Evolutionary conservation across 2,329 filamentous ascomycete species (phyloP).

Genomic region (Lachnellula cervina): DNA sequence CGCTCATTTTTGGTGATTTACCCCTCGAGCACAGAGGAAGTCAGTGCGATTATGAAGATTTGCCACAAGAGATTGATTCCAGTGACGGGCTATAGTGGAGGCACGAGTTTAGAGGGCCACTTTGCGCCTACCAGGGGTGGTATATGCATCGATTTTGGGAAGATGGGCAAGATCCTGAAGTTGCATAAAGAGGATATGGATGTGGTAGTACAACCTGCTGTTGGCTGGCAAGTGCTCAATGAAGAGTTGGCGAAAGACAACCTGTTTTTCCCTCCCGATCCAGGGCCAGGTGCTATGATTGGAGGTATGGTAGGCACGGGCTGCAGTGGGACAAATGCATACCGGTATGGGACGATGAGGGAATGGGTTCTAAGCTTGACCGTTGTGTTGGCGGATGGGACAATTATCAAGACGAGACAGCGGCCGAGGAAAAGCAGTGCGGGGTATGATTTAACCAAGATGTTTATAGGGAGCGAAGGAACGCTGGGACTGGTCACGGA

Average conservation of each 20-base stretch:
- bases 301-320: conserved; percentile 79
- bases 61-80: conserved; percentile 78
- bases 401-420: conserved; percentile 82
- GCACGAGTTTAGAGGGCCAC: conserved; percentile 85
- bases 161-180: conserved; percentile 76
- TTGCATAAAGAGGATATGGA: conserved; percentile 76
- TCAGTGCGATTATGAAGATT: conserved; percentile 81
- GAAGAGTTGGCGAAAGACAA: conserved; percentile 67
- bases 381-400: conserved; percentile 85
- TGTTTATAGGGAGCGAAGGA: conserved; percentile 88
- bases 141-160: conserved; percentile 78
- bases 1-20: conserved; percentile 68
- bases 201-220: conserved; percentile 71
- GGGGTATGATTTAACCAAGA: conserved; percentile 83
- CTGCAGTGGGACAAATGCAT: conserved; percentile 78
- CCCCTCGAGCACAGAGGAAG: conserved; percentile 73
- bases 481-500: conserved; percentile 89
- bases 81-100: conserved; percentile 81
- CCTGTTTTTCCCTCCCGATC: conserved; percentile 89
- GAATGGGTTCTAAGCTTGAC: conserved; percentile 88
- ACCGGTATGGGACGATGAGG: conserved; percentile 90
- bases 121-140: conserved; percentile 79
- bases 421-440: conserved; percentile 84
- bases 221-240: conserved; percentile 84
- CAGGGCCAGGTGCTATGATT: conserved; percentile 87